These are phyloP conservation scores for Globisporangium abappressorium DNA, from an alignment of 352 stramenopile genomes.

Conservation along the genomic window DNA sequence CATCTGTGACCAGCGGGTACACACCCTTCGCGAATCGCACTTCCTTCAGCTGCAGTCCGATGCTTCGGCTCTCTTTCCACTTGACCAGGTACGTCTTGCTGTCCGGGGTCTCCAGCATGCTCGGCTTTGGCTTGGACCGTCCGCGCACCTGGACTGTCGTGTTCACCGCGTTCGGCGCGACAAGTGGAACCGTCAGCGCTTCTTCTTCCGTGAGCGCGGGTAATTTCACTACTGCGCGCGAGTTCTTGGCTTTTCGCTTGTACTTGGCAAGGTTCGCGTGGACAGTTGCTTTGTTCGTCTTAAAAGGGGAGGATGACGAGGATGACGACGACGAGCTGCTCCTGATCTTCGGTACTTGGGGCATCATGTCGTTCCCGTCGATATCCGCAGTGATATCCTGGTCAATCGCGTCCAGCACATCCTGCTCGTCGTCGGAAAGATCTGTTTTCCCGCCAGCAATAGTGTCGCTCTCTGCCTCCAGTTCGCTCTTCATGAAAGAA, in stretches of 20 bases:
- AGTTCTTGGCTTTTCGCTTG: conserved; percentile 72
- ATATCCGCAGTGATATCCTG: conserved; percentile 54
- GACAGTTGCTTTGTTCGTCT: conserved; percentile 35
- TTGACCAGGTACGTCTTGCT: conserved; percentile 85
- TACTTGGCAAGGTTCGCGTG: conserved; percentile 74
- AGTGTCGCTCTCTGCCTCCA: conserved; percentile 6
- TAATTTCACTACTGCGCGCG: conserved; percentile 56
- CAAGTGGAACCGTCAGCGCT: conserved; percentile 71
- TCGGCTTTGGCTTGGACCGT: conserved; percentile 68
- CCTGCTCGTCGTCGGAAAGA: conserved; percentile 11
- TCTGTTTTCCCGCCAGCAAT: neutral
- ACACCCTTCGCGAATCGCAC: conserved; percentile 71
- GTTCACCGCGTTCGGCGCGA: conserved; percentile 81
- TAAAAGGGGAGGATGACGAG: conserved; percentile 20
- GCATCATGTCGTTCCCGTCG: conserved; percentile 55
- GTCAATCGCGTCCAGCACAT: conserved; percentile 36
- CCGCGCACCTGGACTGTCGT: conserved; percentile 82
- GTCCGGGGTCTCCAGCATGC: conserved; percentile 76
- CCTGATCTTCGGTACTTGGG: conserved; percentile 33
- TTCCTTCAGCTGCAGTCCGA: conserved; percentile 82
- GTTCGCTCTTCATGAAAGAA: conserved; percentile 12
- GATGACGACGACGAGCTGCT: conserved; percentile 16
- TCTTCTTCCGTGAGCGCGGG: conserved; percentile 55
- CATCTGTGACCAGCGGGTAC: conserved; percentile 78
- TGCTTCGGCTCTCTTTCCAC: conserved; percentile 87